phyloP scores from a whole-genome alignment of 2,329 filamentous ascomycete genomes.

The Ustulina deusta region DNA sequence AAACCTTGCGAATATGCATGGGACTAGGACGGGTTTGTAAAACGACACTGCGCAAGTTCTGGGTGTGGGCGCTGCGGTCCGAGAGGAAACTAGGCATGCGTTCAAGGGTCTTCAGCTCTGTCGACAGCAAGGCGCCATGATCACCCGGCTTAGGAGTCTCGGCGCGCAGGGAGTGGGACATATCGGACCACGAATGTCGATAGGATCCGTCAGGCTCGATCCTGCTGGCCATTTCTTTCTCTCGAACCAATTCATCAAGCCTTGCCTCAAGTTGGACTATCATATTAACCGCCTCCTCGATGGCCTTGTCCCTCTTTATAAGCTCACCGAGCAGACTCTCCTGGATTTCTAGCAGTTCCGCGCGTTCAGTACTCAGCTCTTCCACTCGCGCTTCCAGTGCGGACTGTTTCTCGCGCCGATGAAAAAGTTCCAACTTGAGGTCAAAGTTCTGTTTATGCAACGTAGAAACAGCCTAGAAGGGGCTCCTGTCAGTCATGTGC shows the following conservation, averaged over 20 bases:
- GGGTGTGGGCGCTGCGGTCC: conserved; percentile 68
- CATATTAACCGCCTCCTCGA: conserved; percentile 77
- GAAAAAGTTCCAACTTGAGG: conserved; percentile 78
- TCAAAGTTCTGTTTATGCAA: conserved; percentile 83
- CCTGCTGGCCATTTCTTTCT: conserved; percentile 65
- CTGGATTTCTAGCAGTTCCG: conserved; percentile 68
- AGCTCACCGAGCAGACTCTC: conserved; percentile 69
- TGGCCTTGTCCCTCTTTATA: conserved; percentile 75
- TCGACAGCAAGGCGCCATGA: conserved; percentile 36
- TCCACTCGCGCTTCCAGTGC: conserved; percentile 70
- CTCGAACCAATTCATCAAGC: conserved; percentile 65
- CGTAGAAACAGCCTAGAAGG: conserved; percentile 69
- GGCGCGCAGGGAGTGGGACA: conserved; percentile 42
- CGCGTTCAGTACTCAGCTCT: conserved; percentile 64
- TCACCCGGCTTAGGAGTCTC: conserved; percentile 43
- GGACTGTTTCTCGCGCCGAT: conserved; percentile 73
- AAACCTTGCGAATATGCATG: conserved; percentile 62
- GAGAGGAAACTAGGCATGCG: conserved; percentile 75
- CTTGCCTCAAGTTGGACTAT: conserved; percentile 74
- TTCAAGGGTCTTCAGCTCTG: conserved; percentile 57
- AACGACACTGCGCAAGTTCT: conserved; percentile 71
- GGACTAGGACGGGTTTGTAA: conserved; percentile 63
- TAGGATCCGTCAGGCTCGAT: conserved; percentile 60
- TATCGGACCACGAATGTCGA: conserved; percentile 50
- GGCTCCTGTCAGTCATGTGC: conserved; percentile 31